Evolutionary conservation across 2,329 filamentous ascomycete species (phyloP).

Genomic region (Diaporthe nobilis): DNA sequence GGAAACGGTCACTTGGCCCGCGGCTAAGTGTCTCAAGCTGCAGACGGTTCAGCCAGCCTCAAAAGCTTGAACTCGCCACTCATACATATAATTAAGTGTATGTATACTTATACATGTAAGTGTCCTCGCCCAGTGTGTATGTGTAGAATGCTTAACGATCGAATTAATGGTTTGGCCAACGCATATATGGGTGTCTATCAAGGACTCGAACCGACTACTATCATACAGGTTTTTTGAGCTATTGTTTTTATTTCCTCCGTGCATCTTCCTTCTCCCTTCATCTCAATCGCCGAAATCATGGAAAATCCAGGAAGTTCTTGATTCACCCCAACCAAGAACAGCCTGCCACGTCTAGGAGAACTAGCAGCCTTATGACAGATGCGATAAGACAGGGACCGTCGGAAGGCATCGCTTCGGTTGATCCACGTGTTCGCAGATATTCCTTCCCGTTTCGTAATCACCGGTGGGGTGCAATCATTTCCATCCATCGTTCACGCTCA

Average conservation of each 20-base stretch:
- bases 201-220: background rate
- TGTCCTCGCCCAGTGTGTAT: background rate
- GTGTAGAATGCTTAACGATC: background rate
- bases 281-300: constrained; percentile 26
- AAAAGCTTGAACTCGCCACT: background rate
- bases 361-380: background rate
- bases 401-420: background rate
- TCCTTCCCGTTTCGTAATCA: background rate
- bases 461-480: constrained; percentile 24
- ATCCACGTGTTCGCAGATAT: background rate
- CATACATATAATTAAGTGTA: background rate
- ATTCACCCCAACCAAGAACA: constrained; percentile 31
- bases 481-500: constrained; percentile 27
- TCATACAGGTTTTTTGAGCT: constrained; percentile 23
- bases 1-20: constrained; percentile 23
- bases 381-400: background rate
- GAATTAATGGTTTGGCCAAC: constrained; percentile 4
- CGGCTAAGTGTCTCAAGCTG: background rate
- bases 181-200: constrained; percentile 22
- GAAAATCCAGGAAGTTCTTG: constrained; percentile 16
- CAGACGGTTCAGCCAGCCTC: constrained; percentile 13
- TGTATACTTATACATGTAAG: background rate
- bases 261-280: constrained; percentile 4
- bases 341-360: background rate
- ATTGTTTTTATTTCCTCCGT: constrained; percentile 6